A percentile compares a stretch with the other conserved stretches of the same genome.
Conservation (phyloP, 2,329 filamentous ascomycete genomes). For the Emmonsiellopsis sp. region DNA sequence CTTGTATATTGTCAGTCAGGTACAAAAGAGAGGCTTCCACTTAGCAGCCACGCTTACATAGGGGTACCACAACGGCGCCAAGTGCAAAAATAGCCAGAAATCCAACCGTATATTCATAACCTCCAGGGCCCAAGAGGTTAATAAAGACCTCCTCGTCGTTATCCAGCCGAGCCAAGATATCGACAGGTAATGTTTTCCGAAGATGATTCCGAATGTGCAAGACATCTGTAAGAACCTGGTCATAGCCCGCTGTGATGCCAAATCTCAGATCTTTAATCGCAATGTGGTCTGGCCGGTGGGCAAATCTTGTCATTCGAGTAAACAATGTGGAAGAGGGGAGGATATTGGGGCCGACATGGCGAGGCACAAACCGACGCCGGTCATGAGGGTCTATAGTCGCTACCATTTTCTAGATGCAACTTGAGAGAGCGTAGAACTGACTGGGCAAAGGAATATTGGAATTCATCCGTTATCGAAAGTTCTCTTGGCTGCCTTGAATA, state of each 20-base stretch:
- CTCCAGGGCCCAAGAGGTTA: slow-evolving; percentile 24
- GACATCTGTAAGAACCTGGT: background rate
- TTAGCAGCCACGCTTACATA: slow-evolving; percentile 16
- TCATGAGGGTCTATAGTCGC: background rate
- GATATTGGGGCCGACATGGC: slow-evolving; percentile 20
- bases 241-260: background rate
- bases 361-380: slow-evolving; percentile 17
- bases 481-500: too few species aligned
- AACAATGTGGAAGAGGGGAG: slow-evolving; percentile 26
- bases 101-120: slow-evolving; percentile 29
- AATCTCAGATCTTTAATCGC: background rate
- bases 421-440: too few species aligned
- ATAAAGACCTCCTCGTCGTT: slow-evolving; percentile 25
- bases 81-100: slow-evolving; percentile 26
- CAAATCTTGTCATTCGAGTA: slow-evolving; percentile 11
- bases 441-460: too few species aligned
- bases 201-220: background rate
- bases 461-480: too few species aligned
- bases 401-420: background rate
- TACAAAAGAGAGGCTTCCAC: background rate
- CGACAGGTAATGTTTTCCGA: background rate
- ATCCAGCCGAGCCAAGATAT: slow-evolving; percentile 10
- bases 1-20: background rate
- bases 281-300: background rate
- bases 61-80: slow-evolving; percentile 26